phyloP scores from a whole-genome alignment of 257 asterid species.

The Hygrophila difformis region DNA sequence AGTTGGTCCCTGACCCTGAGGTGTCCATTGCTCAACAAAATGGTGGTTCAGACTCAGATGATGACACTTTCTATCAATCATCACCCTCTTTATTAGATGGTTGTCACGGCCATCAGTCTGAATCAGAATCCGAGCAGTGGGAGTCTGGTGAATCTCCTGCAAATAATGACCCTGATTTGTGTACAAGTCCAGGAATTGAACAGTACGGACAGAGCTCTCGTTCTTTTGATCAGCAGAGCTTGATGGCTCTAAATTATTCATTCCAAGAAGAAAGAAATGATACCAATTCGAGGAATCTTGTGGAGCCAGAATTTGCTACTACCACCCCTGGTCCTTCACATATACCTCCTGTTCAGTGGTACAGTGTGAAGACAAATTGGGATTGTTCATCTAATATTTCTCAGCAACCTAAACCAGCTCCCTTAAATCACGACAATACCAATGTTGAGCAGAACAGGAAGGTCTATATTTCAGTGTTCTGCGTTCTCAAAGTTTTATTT shows the following conservation, averaged over 20 bases:
- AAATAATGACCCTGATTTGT: conserved; percentile 53
- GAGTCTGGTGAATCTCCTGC: conserved; percentile 64
- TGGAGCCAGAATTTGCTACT: conserved; percentile 24
- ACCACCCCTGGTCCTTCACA: conserved; percentile 51
- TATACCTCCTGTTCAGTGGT: conserved; percentile 61
- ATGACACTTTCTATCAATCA: conserved; percentile 79
- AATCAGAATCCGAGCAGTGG: conserved; percentile 80
- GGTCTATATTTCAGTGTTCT: conserved; percentile 27
- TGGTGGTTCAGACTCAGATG: conserved; percentile 71
- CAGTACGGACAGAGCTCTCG: too few species aligned
- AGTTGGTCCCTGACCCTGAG: conserved; percentile 94
- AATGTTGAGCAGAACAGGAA: conserved; percentile 35
- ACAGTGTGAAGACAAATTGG: conserved; percentile 20
- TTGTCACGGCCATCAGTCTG: conserved; percentile 57
- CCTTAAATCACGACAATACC: conserved; percentile 40
- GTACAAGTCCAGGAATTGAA: too few species aligned
- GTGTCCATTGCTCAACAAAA: conserved; percentile 32
- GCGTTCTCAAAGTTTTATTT: neutral
- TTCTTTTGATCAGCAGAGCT: conserved; percentile 54
- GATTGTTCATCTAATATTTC: conserved; percentile 38
- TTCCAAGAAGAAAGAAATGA: conserved; percentile 34
- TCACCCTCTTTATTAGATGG: conserved; percentile 68
- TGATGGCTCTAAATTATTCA: conserved; percentile 33
- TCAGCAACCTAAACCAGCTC: conserved; percentile 70
- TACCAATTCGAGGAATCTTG: conserved; percentile 15